Conservation (phyloP, 495 filamentous ascomycete genomes). For the Collariella sp. region DNA sequence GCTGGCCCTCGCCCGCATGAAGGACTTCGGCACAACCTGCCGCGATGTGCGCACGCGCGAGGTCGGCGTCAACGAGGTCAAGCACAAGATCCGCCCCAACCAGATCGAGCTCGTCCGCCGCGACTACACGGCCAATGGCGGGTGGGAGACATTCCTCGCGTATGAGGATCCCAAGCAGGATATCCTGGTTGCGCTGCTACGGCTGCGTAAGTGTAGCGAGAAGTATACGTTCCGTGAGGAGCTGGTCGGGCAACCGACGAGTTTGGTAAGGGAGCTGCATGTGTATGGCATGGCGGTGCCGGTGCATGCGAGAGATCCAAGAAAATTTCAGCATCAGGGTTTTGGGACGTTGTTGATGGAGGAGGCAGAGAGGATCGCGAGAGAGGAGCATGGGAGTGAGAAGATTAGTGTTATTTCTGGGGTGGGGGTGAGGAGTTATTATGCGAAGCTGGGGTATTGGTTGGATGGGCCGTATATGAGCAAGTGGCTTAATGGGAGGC, state of each 20-base stretch:
- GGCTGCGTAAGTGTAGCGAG: slow-evolving; percentile 79
- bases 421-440: slow-evolving; percentile 90
- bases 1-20: slow-evolving; percentile 88
- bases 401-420: slow-evolving; percentile 97
- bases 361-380: slow-evolving; percentile 89
- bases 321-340: slow-evolving; percentile 97
- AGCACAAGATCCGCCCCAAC: slow-evolving; percentile 92
- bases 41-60: slow-evolving; percentile 96
- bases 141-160: slow-evolving; percentile 96
- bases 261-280: slow-evolving; percentile 87
- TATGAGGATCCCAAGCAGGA: slow-evolving; percentile 99
- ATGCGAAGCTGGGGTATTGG: slow-evolving; percentile 82
- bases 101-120: slow-evolving; percentile 95
- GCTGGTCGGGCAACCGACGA: slow-evolving; percentile 75
- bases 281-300: slow-evolving; percentile 95
- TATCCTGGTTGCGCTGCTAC: slow-evolving; percentile 86
- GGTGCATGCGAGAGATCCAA: slow-evolving; percentile 82
- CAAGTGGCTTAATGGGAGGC: slow-evolving; percentile 50
- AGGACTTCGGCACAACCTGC: slow-evolving; percentile 95
- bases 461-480: slow-evolving; percentile 89
- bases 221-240: slow-evolving; percentile 88
- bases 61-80: slow-evolving; percentile 97
- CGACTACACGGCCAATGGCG: slow-evolving; percentile 89
- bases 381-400: slow-evolving; percentile 81
- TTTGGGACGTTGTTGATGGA: slow-evolving; percentile 97